These are phyloP conservation scores for Fusarium sterilihyphosum DNA, from an alignment of 2,329 filamentous ascomycete species.

Conservation along the genomic window DNA sequence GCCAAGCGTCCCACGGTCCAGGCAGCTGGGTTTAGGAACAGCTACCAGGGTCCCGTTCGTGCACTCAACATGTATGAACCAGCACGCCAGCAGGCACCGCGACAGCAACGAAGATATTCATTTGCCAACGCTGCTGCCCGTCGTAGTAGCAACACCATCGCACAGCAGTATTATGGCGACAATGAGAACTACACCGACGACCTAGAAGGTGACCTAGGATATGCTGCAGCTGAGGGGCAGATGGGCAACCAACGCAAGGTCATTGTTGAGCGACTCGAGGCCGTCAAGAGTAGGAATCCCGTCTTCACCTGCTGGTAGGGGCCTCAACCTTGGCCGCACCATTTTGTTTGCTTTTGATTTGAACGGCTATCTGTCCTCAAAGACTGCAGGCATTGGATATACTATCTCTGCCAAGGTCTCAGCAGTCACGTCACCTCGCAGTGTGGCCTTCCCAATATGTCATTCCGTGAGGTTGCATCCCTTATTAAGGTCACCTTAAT, in stretches of 20 bases:
- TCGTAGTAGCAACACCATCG: conserved; percentile 61
- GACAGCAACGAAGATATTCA: conserved; percentile 63
- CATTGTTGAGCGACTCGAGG: conserved; percentile 94
- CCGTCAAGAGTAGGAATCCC: conserved; percentile 93
- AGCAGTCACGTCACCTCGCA: background rate
- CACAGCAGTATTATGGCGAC: conserved; percentile 62
- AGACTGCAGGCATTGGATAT: background rate
- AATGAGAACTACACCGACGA: conserved; percentile 76
- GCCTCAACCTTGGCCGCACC: background rate
- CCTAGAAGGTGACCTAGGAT: conserved; percentile 91
- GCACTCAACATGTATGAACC: conserved; percentile 57
- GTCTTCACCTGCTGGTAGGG: conserved; percentile 95
- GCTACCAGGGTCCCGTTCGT: conserved; percentile 55
- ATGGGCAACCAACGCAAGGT: conserved; percentile 92
- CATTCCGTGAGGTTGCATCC: conserved; percentile 4
- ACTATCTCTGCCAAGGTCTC: background rate
- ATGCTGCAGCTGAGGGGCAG: conserved; percentile 92
- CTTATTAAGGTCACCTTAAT: conserved; percentile 10
- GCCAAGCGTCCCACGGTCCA: conserved; percentile 36
- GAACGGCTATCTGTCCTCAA: background rate
- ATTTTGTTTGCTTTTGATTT: background rate
- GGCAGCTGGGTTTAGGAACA: conserved; percentile 42
- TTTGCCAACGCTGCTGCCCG: conserved; percentile 60
- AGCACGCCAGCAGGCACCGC: conserved; percentile 50
- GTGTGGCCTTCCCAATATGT: conserved; percentile 2